Evolutionary conservation across 805 yeast species (phyloP).

Genomic region (Cyberlindnera amylophila): DNA sequence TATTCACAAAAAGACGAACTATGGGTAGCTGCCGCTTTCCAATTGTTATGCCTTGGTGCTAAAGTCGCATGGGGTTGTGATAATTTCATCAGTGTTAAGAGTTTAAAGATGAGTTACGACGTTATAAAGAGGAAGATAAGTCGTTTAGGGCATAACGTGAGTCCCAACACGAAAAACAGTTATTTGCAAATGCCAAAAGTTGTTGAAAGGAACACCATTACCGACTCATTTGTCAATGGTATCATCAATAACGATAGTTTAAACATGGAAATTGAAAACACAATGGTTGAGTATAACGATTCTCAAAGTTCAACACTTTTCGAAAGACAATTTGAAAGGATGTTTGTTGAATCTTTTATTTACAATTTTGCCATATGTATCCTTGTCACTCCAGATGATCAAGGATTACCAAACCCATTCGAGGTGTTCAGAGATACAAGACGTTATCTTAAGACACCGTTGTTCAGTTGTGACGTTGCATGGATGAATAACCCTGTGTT

Average conservation of each 20-base stretch:
- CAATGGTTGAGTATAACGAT: constrained; percentile 8
- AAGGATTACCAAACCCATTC: constrained; percentile 41
- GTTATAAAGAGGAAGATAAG: constrained; percentile 30
- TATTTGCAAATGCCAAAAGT: neutral
- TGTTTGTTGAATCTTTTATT: constrained; percentile 41
- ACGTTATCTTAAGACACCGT: constrained; percentile 31
- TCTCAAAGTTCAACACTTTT: constrained; percentile 1
- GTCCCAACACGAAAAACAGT: neutral
- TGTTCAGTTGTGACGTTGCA: constrained; percentile 34
- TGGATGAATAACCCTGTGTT: constrained; percentile 43
- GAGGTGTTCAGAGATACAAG: constrained; percentile 33
- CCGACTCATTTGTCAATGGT: constrained; percentile 2
- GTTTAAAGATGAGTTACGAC: constrained; percentile 34
- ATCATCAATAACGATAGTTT: constrained; percentile 22
- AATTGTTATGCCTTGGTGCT: constrained; percentile 37
- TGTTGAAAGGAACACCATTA: neutral
- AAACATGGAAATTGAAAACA: constrained; percentile 22
- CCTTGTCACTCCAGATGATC: constrained; percentile 32
- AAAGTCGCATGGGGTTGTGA: constrained; percentile 29
- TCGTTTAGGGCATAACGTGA: constrained; percentile 2
- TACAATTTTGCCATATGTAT: constrained; percentile 39
- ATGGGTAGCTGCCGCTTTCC: constrained; percentile 39
- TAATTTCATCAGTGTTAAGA: constrained; percentile 16
- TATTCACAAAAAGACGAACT: constrained; percentile 25
- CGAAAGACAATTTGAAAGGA: constrained; percentile 27